Conservation (phyloP, 2,329 filamentous ascomycete species). For the Helminthosporium solani region DNA sequence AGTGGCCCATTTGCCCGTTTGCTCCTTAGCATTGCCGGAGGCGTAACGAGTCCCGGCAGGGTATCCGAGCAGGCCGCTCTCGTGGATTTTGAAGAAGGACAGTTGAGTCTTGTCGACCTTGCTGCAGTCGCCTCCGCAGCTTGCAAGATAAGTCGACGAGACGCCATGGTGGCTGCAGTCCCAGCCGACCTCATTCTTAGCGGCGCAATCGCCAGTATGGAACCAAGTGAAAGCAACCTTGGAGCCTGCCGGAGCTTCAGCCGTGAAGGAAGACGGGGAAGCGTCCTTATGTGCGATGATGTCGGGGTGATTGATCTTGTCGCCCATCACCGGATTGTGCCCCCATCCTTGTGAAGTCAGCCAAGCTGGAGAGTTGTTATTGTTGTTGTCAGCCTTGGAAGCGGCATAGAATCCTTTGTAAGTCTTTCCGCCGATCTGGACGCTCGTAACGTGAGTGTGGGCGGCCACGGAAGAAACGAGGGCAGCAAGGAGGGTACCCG, state of each 20-base stretch:
- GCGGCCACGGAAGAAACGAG: slow-evolving; percentile 25
- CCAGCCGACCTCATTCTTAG: slow-evolving; percentile 29
- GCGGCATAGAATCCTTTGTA: slow-evolving; percentile 31
- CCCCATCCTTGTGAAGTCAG: slow-evolving; percentile 38
- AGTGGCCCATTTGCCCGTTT: slow-evolving; percentile 35
- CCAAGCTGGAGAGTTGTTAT: slow-evolving; percentile 34
- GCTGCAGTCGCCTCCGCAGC: slow-evolving; percentile 38
- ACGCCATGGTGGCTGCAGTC: slow-evolving; percentile 38
- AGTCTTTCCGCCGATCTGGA: slow-evolving; percentile 28
- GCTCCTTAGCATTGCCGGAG: slow-evolving; percentile 18
- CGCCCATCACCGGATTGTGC: slow-evolving; percentile 30
- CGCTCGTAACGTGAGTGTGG: slow-evolving; percentile 32
- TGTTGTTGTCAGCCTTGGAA: slow-evolving; percentile 25
- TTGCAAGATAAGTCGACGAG: slow-evolving; percentile 35
- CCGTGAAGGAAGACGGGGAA: slow-evolving; percentile 32
- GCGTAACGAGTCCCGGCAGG: slow-evolving; percentile 28
- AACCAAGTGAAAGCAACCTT: slow-evolving; percentile 36
- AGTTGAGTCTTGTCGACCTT: slow-evolving; percentile 32
- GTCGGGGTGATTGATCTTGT: slow-evolving; percentile 26
- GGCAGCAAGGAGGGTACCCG: slow-evolving; percentile 28
- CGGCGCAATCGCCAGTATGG: slow-evolving; percentile 27
- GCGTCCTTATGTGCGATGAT: slow-evolving; percentile 37
- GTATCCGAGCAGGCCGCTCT: slow-evolving; percentile 30
- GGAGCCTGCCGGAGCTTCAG: slow-evolving; percentile 27
- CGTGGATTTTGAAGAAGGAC: slow-evolving; percentile 39